phyloP scores from a whole-genome alignment of 139 green algal genomes.

The Chlamydomonas sphaeroides region DNA sequence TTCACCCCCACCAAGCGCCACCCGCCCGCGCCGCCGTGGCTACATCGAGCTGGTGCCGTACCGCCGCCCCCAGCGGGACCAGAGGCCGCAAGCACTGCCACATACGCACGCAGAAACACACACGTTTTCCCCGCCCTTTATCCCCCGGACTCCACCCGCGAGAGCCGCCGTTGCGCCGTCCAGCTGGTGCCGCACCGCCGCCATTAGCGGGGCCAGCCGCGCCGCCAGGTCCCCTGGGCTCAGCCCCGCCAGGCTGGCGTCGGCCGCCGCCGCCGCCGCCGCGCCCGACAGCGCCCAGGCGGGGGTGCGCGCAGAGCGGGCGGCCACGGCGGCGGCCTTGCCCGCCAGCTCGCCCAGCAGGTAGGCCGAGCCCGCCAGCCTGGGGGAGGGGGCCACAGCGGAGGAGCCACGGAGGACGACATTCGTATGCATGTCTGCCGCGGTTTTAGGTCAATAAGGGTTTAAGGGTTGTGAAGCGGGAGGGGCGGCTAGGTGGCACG shows the following conservation, averaged over 20 bases:
- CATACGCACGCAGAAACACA: too few species aligned
- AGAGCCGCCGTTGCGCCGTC: conserved; percentile 32
- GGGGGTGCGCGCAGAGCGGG: not conserved
- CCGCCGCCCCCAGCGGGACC: not conserved
- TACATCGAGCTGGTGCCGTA: conserved; percentile 16
- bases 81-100: too few species aligned
- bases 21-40: conserved; percentile 27
- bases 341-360: conserved; percentile 3
- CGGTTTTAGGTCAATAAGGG: too few species aligned
- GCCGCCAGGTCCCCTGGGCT: not conserved
- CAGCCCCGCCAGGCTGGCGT: conserved; percentile 5
- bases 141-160: too few species aligned
- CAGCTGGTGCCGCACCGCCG: conserved; percentile 5
- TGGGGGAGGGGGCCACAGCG: too few species aligned
- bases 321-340: conserved; percentile 4
- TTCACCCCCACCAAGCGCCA: too few species aligned
- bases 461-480: too few species aligned
- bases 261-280: not conserved
- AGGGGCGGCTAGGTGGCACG: too few species aligned
- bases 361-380: not conserved
- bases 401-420: too few species aligned
- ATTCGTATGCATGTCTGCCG: too few species aligned
- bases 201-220: conserved; percentile 1
- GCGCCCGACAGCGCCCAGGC: not conserved
- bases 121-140: too few species aligned